Evolutionary conservation across 2,329 filamentous ascomycete species (phyloP), one percentile per base, ranked within the genome.

Genomic region (Tricladium varicosporioides): DNA sequence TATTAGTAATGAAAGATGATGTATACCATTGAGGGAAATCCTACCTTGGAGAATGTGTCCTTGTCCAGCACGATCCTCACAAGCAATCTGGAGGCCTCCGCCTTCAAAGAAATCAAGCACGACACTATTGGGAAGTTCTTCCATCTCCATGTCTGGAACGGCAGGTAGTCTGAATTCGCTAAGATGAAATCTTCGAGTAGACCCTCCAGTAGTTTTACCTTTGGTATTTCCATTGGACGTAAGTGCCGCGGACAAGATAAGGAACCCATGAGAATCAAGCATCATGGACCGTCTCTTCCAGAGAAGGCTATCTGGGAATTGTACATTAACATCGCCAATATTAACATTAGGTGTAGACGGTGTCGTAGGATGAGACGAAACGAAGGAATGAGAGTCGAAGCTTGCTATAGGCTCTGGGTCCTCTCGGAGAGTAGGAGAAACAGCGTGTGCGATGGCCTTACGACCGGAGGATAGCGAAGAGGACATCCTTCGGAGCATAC

Each of bases 231-330:
- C 70, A 32, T 68, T 64, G 16, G 69, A 83, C 16, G 85, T 81
- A 60, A 85, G 85, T 15, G 87, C 82, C 8, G 86, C 81, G 44
- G 87, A 89, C 60, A 99, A 81, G 57, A 96, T 86, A 42, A 99
- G 77, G 73, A 89, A 92, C 15, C 93, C 94, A 59, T 88, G 81
- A 8, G 86, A 84, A 71, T 97, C 92, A 56, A 99, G 84, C 62
- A 88, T 88, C 74, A 97, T 86, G 67, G 88, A 92, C 59, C 94
- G 86, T 54, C 93, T 88, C 77, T 97, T 99, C 94, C 94, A 99
- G 11, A 99, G 80, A 48, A 99, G 80, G 54, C 91, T 96, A 70
- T 97, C 93, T 0, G 94, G 94, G 71, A 99, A 97, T 71, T 99
- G 94, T 10, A 97, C 90, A 67, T 99, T 97, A 61, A 99, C 87